Conservation (phyloP, 2,329 filamentous ascomycete genomes). For the Nigrospora osmanthi region DNA sequence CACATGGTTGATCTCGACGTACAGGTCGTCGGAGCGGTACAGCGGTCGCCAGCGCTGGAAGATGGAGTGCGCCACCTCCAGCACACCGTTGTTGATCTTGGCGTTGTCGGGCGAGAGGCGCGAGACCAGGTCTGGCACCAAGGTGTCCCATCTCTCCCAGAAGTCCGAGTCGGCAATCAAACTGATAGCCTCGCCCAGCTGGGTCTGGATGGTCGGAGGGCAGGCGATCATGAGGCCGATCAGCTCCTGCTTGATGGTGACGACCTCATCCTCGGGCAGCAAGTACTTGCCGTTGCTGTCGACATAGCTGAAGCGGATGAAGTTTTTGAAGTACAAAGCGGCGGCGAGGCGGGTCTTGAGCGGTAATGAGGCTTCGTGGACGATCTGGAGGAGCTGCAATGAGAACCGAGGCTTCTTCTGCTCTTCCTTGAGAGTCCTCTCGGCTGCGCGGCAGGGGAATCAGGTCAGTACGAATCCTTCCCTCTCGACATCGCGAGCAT, state of each 20-base stretch:
- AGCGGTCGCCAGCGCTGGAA: conserved; percentile 94
- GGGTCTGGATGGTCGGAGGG: conserved; percentile 78
- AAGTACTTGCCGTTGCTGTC: conserved; percentile 77
- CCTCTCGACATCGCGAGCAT: no score
- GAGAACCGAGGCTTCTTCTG: conserved; percentile 84
- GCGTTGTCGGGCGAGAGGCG: conserved; percentile 76
- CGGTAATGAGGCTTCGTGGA: conserved; percentile 65
- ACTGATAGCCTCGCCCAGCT: conserved; percentile 94
- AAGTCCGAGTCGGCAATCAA: conserved; percentile 98
- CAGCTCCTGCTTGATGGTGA: conserved; percentile 87
- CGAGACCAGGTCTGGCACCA: conserved; percentile 86
- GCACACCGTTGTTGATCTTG: conserved; percentile 82
- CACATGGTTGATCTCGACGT: conserved; percentile 94
- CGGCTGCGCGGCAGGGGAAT: conserved; percentile 49
- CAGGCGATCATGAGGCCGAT: conserved; percentile 95
- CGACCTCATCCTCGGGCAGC: conserved; percentile 73
- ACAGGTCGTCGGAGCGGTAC: conserved; percentile 87
- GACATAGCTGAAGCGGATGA: conserved; percentile 89
- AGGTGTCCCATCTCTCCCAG: conserved; percentile 91
- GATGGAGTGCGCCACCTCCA: conserved; percentile 97
- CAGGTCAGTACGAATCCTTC: not conserved
- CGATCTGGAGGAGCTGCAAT: conserved; percentile 80
- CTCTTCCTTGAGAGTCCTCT: conserved; percentile 69
- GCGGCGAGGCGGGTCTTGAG: conserved; percentile 77
- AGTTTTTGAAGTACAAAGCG: conserved; percentile 97